Evolutionary conservation across 768 basidiomycete genomes (phyloP), one percentile per base, ranked within the genome.

Genomic region (Russula griseocarnosa): DNA sequence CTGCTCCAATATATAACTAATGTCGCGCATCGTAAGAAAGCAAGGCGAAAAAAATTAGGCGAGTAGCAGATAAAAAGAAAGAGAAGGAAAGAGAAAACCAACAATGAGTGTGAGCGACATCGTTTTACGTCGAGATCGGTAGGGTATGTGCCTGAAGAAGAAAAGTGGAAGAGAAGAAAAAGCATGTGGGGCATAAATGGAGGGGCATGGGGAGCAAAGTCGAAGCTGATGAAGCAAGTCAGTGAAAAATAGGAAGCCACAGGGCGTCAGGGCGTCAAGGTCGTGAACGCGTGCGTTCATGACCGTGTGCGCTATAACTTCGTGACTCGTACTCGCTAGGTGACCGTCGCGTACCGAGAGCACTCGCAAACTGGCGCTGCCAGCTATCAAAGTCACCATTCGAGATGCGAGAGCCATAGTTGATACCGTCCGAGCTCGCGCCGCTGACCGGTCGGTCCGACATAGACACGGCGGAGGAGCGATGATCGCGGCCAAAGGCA

Each of bases 371-470:
- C 71, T 91, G 89, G 60, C 90, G 83, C 72, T 91, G 87, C 92
- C 91, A 94, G 68, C 86, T 89, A 68, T 92, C 90, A 71, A 92
- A 74, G 72, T 93, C 90, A 70, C 82, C 88, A 49, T 87, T 89
- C 14, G 62, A 61, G 30, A 69, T 47, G 20, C 58, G 83, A 67
- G 88, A 81, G 71, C 90, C 88, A 68, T 90, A 90, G 13, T 84
- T 86, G 60, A 86, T 73, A 13, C 83, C 86, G 71, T 93, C 92
- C 22, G 88, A 90, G 76, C 90, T 92, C 36, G 90, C 88, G 62
- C 83, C 85, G 71, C 91, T 93, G 53, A 81, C 78, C 49, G 86
- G 84, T 36, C 83, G 83, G 62, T 78, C 81, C 5, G 77, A 77
- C 49, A 81, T 74, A 24, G 77, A 78, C 52, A 82, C 75, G 40